Conservation (phyloP, 2,329 filamentous ascomycete genomes). For the Claviceps sp. region DNA sequence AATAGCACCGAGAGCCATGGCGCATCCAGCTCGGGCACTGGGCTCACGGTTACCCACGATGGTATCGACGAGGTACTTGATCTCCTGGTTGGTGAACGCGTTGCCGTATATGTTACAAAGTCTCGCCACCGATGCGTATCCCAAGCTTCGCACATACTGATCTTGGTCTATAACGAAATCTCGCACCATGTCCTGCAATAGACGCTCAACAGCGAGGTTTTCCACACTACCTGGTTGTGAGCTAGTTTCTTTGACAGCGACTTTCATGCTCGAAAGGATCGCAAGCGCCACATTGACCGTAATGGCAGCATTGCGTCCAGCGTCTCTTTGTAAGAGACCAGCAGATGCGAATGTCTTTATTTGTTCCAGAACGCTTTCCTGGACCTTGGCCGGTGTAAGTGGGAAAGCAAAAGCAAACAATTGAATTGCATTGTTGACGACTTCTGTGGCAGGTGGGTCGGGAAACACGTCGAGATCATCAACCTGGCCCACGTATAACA, state of each 20-base stretch:
- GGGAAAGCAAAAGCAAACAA: slow-evolving; percentile 87
- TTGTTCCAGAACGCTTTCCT: slow-evolving; percentile 92
- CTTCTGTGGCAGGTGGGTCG: slow-evolving; percentile 79
- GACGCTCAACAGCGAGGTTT: slow-evolving; percentile 63
- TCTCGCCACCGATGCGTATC: slow-evolving; percentile 72
- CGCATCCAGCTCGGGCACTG: slow-evolving; percentile 83
- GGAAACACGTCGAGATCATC: slow-evolving; percentile 36
- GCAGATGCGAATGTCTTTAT: slow-evolving; percentile 81
- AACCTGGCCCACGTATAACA: slow-evolving; percentile 50
- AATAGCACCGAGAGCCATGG: slow-evolving; percentile 83
- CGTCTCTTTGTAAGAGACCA: slow-evolving; percentile 66
- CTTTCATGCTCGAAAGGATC: slow-evolving; percentile 65
- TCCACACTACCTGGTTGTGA: slow-evolving; percentile 61
- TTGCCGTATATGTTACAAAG: slow-evolving; percentile 79
- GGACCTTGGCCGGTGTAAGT: slow-evolving; percentile 77
- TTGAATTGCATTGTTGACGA: slow-evolving; percentile 87
- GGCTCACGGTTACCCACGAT: slow-evolving; percentile 92
- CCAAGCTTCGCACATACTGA: slow-evolving; percentile 71
- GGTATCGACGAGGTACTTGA: slow-evolving; percentile 84
- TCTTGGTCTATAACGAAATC: slow-evolving; percentile 73
- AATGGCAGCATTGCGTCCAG: slow-evolving; percentile 79
- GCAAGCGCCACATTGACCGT: slow-evolving; percentile 80
- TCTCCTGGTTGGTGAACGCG: slow-evolving; percentile 74
- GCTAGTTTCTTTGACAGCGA: slow-evolving; percentile 68
- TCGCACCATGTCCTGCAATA: slow-evolving; percentile 62